Evolutionary conservation across 2,329 filamentous ascomycete genomes (phyloP), one percentile per base, ranked within the genome.

Genomic region (Pochonia chlamydosporia): DNA sequence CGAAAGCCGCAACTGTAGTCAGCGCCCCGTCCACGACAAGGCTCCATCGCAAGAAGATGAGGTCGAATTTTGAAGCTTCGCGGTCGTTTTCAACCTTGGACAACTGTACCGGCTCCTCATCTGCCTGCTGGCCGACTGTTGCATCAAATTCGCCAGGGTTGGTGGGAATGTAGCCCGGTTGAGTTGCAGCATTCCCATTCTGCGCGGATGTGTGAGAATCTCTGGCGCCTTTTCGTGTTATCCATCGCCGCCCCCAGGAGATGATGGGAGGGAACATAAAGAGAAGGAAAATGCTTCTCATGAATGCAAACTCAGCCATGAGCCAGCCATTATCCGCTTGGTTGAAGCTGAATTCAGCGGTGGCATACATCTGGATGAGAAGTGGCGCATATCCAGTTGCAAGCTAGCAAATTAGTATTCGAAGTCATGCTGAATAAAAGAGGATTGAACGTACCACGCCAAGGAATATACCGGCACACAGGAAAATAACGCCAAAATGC

Each of bases 361-460:
- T 80, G 3, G 76, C 75, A 47, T 80, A 81, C 69, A 81, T 73
- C 51, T 81, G 78, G 26, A 81, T 72, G 0, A 88, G 65, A 0
- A 79, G 70, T 0, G 81, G 79, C 0, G 84, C 82, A 47, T 85
- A 88, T 2, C 81, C 82, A 0, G 84, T 87, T 0, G 84, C 83
- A 2, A 87, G 70, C 58, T 75, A 46, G 24, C 28, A 8, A 13
- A 18, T 23, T 3, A 28, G n/a, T 11, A 11, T 16, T 5, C 16
- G 21, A 5, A 21, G 11, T 5, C 13, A 25, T 4, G 20, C 20
- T 5, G 31, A 5, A n/a, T 8, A n/a, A n/a, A n/a, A n/a, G n/a
- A n/a, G 13, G 20, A 4, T 5, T 13, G 20, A 6, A 68, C 72
- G 57, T 59, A 78, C 74, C 0, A 87, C 82, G 0, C 79, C 83